A percentile compares a stretch with the other conserved stretches of the same genome.
phyloP scores from a whole-genome alignment of 371 early-diverging fungal genomes.

The Saksenaea oblongispora region DNA sequence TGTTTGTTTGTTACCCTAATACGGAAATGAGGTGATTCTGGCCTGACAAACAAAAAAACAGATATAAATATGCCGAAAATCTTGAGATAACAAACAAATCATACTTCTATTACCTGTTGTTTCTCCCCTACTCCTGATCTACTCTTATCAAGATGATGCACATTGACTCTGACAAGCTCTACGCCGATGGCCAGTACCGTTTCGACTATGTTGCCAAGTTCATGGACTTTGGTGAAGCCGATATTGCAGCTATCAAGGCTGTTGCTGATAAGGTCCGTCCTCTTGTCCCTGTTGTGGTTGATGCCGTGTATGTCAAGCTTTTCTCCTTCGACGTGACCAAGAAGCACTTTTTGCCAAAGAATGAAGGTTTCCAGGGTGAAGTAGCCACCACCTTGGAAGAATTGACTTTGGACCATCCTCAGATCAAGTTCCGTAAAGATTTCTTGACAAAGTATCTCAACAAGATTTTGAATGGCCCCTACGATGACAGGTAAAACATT shows the following conservation, averaged over 20 bases:
- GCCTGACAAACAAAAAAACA: neutral
- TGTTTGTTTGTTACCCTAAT: conserved; percentile 1
- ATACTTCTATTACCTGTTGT: neutral
- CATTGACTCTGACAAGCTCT: conserved; percentile 64
- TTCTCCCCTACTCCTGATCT: neutral
- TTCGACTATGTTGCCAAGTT: conserved; percentile 72
- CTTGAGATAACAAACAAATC: neutral
- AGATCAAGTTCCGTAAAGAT: conserved; percentile 83
- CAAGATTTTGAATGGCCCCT: conserved; percentile 72
- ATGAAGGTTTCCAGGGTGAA: conserved; percentile 65
- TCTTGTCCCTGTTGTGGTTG: conserved; percentile 78
- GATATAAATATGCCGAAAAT: neutral
- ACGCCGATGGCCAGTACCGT: conserved; percentile 72
- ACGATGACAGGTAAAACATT: conserved; percentile 55
- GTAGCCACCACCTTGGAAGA: conserved; percentile 44
- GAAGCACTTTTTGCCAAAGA: conserved; percentile 65
- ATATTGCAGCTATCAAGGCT: conserved; percentile 60
- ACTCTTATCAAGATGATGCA: conserved; percentile 37
- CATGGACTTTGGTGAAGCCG: conserved; percentile 60
- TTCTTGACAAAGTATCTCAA: conserved; percentile 73
- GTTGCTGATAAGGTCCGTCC: conserved; percentile 68
- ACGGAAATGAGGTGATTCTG: neutral
- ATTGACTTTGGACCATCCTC: conserved; percentile 63
- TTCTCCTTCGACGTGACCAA: conserved; percentile 65
- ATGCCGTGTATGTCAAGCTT: conserved; percentile 70